Evolutionary conservation across 306 rosid species (phyloP), one percentile per base, ranked within the genome.

Genomic region (Castanopsis chinensis): DNA sequence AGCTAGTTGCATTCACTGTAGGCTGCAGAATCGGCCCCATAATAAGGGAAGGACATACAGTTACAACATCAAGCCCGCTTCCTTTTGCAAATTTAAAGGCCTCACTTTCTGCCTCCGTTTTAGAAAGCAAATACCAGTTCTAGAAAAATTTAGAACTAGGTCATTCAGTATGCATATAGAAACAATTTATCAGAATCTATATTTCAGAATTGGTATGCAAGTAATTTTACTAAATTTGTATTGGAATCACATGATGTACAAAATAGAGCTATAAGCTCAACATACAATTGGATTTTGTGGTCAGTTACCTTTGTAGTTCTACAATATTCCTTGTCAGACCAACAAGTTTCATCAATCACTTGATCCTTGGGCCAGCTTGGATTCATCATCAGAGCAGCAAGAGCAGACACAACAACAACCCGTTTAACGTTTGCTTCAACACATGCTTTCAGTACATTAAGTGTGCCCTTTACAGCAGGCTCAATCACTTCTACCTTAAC

Each of bases 121-220:
- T 94, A 41, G 97, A 80, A 59, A 79, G 87, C 43, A 56, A 76
- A 71, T 94, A 94, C 97, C 97, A 94, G 78, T 88, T 87, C 97
- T 94, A 88, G 57, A 79, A 54, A 81, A 85, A 32, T 55, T 20
- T 61, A 20, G 72, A 71, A 9, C 11, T 33, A 37, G 23, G 37
- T 49, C 61, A n/a, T 56, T 63, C 21, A 71, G n/a, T 52, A 65
- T 55, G 70, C 21, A 53, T 18, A 68, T 45, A 8, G 49, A 6
- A 2, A 43, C 4, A 14, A 41, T 19, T 12, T 49, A 12, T 10
- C 53, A 49, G 17, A 49, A 49, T 10, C 15, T 9, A 49, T 49
- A 49, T 49, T 49, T 49, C 53, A 49, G 53, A 49, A 49, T 49
- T 49, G 53, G 4, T 12, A 49, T 49, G 53, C 53, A 49, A 49